phyloP scores from a whole-genome alignment of 192 early-diverging fungal genomes.

The Gamsiella multidivaricata region DNA sequence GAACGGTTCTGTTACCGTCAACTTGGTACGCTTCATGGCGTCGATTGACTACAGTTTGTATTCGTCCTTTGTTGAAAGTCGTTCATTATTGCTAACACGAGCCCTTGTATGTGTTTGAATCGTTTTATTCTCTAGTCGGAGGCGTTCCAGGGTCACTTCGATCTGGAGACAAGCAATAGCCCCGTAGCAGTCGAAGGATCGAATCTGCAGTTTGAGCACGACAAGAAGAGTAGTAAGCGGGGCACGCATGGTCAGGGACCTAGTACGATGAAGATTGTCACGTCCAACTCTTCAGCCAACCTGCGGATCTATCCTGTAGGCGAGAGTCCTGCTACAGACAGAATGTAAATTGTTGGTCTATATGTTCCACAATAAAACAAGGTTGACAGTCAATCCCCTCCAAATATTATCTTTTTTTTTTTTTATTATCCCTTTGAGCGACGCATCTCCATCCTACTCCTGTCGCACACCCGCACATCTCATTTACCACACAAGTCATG shows the following conservation, averaged over 20 bases:
- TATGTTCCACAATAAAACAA: too few relatives aligned
- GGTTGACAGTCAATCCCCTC: slow-evolving; percentile 8
- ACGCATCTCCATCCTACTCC: not conserved
- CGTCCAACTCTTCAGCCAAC: slow-evolving; percentile 16
- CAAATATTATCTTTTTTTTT: slow-evolving; percentile 17
- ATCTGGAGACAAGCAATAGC: slow-evolving; percentile 28
- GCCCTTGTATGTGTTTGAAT: not conserved
- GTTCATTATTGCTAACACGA: too few relatives aligned
- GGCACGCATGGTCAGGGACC: slow-evolving; percentile 20
- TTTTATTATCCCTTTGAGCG: not conserved
- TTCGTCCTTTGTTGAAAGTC: too few relatives aligned
- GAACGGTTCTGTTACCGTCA: slow-evolving; percentile 31
- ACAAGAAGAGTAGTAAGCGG: slow-evolving; percentile 30
- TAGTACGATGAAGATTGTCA: slow-evolving; percentile 11
- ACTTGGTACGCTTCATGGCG: slow-evolving; percentile 35
- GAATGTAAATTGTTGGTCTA: not conserved
- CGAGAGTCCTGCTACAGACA: slow-evolving; percentile 15
- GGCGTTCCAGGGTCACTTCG: slow-evolving; percentile 30
- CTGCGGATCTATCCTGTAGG: slow-evolving; percentile 39
- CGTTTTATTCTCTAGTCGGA: slow-evolving; percentile 22
- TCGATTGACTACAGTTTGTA: too few relatives aligned
- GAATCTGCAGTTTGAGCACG: slow-evolving; percentile 18
- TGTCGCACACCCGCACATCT: not conserved
- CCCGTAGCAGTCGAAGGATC: slow-evolving; percentile 25
- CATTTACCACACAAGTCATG: slow-evolving; percentile 6